Evolutionary conservation across 2,329 filamentous ascomycete genomes (phyloP).

Genomic region (Aspergillus quadricinctus): DNA sequence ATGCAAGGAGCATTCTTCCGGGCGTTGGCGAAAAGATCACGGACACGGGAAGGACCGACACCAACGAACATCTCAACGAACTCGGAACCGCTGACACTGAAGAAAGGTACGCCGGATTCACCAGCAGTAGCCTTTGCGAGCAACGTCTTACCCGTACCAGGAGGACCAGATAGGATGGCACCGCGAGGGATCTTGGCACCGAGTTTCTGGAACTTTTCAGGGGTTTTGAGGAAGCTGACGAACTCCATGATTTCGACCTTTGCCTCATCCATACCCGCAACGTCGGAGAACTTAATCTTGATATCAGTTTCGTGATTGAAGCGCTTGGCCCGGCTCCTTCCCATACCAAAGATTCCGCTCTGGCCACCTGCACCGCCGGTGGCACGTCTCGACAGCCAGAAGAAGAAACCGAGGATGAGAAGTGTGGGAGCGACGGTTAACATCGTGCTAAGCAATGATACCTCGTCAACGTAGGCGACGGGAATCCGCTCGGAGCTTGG

Average conservation of each 20-base stretch:
- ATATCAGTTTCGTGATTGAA: constrained; percentile 97
- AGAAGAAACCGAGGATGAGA: constrained; percentile 75
- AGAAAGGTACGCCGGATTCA: constrained; percentile 95
- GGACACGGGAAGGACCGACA: constrained; percentile 91
- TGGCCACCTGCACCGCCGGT: constrained; percentile 60
- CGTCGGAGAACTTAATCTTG: constrained; percentile 95
- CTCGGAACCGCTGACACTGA: constrained; percentile 95
- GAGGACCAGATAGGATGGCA: constrained; percentile 93
- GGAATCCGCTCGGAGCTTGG: constrained; percentile 86
- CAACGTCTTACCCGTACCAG: constrained; percentile 96
- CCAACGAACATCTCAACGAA: constrained; percentile 99
- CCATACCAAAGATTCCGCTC: constrained; percentile 89
- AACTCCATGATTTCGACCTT: constrained; percentile 99
- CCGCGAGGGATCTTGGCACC: constrained; percentile 97
- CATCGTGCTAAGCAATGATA: constrained; percentile 66
- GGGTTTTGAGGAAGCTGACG: constrained; percentile 92
- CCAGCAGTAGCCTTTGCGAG: constrained; percentile 96
- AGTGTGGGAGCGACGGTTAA: constrained; percentile 83
- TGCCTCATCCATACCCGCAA: constrained; percentile 96
- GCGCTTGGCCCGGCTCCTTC: constrained; percentile 90
- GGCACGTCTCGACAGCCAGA: constrained; percentile 74
- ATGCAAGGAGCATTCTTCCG: constrained; percentile 97
- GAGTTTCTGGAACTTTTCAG: constrained; percentile 84
- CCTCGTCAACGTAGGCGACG: constrained; percentile 78
- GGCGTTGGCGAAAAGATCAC: constrained; percentile 90